Percentiles rank a stretch among this genome's conserved stretches.
Evolutionary conservation across 805 yeast genomes (phyloP).

Genomic region (Pichia phayaonensis): DNA sequence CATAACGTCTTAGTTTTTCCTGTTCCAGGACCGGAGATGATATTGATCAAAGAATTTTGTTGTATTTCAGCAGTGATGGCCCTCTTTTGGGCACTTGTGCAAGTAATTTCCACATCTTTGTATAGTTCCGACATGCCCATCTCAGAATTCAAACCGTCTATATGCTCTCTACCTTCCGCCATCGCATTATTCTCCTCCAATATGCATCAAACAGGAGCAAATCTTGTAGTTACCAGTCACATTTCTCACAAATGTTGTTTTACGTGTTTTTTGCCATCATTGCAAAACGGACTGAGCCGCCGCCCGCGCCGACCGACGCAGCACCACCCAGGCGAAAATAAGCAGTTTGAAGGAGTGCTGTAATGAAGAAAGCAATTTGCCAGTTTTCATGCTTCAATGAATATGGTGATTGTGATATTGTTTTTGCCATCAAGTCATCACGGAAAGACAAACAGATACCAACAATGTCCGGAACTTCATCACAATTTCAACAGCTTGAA

Average conservation of each 20-base stretch:
- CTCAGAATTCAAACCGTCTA: neutral
- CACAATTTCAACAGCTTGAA: conserved; percentile 51
- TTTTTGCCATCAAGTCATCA: neutral
- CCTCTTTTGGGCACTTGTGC: conserved; percentile 39
- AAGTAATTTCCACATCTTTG: conserved; percentile 14
- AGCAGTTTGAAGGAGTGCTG: neutral
- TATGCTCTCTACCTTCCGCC: neutral
- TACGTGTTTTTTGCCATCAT: neutral
- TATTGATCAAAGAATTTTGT: conserved; percentile 36
- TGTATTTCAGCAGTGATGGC: conserved; percentile 37
- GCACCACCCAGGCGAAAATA: too few species aligned
- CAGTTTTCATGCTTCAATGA: too few species aligned
- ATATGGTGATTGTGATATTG: too few species aligned
- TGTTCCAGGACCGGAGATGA: conserved; percentile 68
- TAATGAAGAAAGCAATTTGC: neutral
- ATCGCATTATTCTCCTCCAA: neutral
- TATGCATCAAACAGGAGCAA: neutral
- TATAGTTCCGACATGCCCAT: neutral
- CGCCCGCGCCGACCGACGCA: neutral
- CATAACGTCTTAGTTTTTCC: conserved; percentile 62
- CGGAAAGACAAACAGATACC: neutral
- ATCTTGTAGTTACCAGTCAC: neutral
- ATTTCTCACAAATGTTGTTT: neutral
- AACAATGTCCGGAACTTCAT: conserved; percentile 29
- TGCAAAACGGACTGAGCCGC: neutral